phyloP scores from a whole-genome alignment of 345 rosid species.

The Euclidium syriacum region DNA sequence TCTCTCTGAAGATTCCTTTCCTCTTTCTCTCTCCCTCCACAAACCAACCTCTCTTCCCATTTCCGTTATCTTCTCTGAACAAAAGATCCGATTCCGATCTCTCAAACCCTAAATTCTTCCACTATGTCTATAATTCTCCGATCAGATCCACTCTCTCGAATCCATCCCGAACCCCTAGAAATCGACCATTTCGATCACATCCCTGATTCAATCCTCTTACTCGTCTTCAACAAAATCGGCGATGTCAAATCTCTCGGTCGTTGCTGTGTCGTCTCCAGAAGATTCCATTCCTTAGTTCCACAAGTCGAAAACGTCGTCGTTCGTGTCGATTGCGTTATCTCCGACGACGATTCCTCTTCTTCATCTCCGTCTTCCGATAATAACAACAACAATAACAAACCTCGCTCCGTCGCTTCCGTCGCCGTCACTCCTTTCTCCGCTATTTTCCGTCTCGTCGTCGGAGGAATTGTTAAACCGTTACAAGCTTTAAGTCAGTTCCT shows the following conservation, averaged over 20 bases:
- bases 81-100: slow-evolving; percentile 19
- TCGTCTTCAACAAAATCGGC: slow-evolving; percentile 78
- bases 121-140: slow-evolving; percentile 27
- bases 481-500: slow-evolving; percentile 64
- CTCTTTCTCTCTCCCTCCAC: neutral
- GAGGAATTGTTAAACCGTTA: slow-evolving; percentile 62
- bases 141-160: slow-evolving; percentile 51
- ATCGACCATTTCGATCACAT: slow-evolving; percentile 83
- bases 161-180: slow-evolving; percentile 37
- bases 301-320: slow-evolving; percentile 84
- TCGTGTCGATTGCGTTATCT: slow-evolving; percentile 91
- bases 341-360: slow-evolving; percentile 51
- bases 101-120: neutral
- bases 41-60: neutral
- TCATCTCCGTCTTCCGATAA: slow-evolving; percentile 33
- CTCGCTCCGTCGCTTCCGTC: slow-evolving; percentile 38
- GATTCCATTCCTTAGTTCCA: slow-evolving; percentile 73
- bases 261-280: slow-evolving; percentile 74
- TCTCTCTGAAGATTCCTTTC: slow-evolving; percentile 9
- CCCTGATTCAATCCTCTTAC: slow-evolving; percentile 70
- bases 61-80: slow-evolving; percentile 10
- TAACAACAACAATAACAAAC: too few species aligned
- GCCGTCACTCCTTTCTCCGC: slow-evolving; percentile 32
- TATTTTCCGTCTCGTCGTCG: slow-evolving; percentile 46
- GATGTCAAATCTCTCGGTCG: slow-evolving; percentile 92